These are phyloP conservation scores for Gossypium herbaceum DNA, from an alignment of 345 rosid species.

Conservation along the genomic window DNA sequence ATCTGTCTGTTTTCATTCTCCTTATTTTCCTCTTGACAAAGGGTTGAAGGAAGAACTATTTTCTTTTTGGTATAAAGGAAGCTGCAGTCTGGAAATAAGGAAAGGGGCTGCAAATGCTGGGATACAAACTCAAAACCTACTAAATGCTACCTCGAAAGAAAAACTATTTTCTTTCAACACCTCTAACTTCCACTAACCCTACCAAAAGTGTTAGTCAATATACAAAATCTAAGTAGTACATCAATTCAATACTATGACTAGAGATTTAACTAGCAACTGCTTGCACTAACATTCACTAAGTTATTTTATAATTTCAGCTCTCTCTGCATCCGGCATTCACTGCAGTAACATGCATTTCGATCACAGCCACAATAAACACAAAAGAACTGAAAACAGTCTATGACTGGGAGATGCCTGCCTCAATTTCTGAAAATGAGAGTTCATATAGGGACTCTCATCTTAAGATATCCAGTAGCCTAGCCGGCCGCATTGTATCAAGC, in stretches of 20 bases:
- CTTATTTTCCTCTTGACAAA: no score
- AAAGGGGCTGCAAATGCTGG: neutral
- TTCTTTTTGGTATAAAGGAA: neutral
- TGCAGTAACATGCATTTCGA: neutral
- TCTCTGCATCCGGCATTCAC: neutral
- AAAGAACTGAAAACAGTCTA: no score
- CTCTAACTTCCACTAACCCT: neutral
- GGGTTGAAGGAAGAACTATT: neutral
- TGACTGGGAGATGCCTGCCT: neutral
- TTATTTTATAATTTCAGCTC: neutral
- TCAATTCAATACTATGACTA: neutral
- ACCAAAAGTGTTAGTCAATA: neutral
- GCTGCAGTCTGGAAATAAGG: neutral
- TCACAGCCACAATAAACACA: no score
- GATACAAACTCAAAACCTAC: neutral
- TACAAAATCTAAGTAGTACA: neutral
- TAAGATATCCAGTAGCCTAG: neutral
- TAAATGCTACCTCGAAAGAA: neutral
- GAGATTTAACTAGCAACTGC: neutral
- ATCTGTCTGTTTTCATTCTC: neutral
- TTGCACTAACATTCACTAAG: neutral
- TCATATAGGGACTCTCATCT: neutral
- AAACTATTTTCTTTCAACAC: neutral
- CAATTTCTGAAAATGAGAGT: neutral
- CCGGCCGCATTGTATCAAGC: neutral